Conservation (phyloP, 495 filamentous ascomycete species). For the Diplogelasinospora grovesii region DNA sequence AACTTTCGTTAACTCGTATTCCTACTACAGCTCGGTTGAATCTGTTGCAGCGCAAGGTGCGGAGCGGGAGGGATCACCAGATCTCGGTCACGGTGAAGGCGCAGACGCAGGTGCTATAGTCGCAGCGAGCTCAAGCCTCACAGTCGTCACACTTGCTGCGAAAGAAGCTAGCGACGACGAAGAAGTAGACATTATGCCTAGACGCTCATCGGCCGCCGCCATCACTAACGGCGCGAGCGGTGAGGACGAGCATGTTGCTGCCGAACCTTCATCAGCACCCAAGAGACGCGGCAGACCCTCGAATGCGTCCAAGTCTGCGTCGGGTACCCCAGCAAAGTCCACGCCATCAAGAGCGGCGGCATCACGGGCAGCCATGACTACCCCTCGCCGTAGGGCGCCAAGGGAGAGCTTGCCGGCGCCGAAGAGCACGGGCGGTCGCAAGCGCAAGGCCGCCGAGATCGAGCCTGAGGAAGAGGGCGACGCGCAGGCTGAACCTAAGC, state of each 20-base stretch:
- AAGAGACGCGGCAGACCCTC: slow-evolving; percentile 1
- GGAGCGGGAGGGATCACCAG: too few relatives aligned
- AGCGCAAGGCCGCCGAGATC: slow-evolving; percentile 17
- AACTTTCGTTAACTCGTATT: too few relatives aligned
- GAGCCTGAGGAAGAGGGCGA: slow-evolving; percentile 5
- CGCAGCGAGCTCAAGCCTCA: not conserved
- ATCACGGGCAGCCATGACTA: not conserved
- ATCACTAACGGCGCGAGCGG: too few relatives aligned
- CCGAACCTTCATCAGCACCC: not conserved
- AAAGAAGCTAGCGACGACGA: too few relatives aligned
- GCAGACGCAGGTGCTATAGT: too few relatives aligned
- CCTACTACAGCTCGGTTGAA: slow-evolving; percentile 8
- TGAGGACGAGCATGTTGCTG: not conserved
- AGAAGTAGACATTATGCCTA: too few relatives aligned
- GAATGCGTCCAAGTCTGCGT: not conserved
- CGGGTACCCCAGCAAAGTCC: not conserved
- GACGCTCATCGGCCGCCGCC: too few relatives aligned
- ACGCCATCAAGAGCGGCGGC: not conserved
- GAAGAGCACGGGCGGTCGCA: slow-evolving; percentile 15
- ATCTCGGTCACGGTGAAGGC: not conserved
- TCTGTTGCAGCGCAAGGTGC: too few relatives aligned
- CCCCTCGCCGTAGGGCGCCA: not conserved
- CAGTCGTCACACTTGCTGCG: not conserved
- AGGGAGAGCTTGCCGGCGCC: not conserved
- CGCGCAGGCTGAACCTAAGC: slow-evolving; percentile 1